These are phyloP conservation scores for Lachnellula suecica DNA, from an alignment of 2,329 filamentous ascomycete genomes.

Conservation along the genomic window DNA sequence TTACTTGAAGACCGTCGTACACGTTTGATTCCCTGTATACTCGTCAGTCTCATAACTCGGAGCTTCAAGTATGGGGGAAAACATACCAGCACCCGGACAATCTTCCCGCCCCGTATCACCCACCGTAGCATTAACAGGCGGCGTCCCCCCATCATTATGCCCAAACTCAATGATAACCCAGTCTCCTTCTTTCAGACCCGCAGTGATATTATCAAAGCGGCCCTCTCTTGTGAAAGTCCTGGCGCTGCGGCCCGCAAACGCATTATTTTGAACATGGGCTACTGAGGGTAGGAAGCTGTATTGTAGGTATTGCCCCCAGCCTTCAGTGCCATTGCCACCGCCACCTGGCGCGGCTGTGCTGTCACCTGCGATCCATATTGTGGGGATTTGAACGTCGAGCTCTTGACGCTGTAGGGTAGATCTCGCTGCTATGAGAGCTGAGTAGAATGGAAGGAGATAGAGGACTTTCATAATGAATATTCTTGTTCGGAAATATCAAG, in stretches of 20 bases:
- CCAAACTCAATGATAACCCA: slow-evolving; percentile 71
- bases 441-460: neutral
- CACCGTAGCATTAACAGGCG: slow-evolving; percentile 37
- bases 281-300: slow-evolving; percentile 13
- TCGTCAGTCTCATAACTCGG: neutral
- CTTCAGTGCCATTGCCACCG: slow-evolving; percentile 20
- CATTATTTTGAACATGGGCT: slow-evolving; percentile 47
- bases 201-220: slow-evolving; percentile 57
- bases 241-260: slow-evolving; percentile 63
- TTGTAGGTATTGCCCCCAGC: slow-evolving; percentile 27
- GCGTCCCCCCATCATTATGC: slow-evolving; percentile 63
- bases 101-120: slow-evolving; percentile 61
- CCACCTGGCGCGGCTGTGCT: slow-evolving; percentile 19
- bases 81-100: slow-evolving; percentile 40
- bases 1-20: slow-evolving; percentile 20
- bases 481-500: neutral
- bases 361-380: slow-evolving; percentile 19
- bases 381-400: slow-evolving; percentile 1
- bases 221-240: slow-evolving; percentile 66
- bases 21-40: slow-evolving; percentile 19
- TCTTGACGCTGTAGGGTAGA: neutral
- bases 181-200: slow-evolving; percentile 54
- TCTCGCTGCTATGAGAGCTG: neutral
- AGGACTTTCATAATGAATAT: neutral
- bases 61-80: neutral